Percentiles rank a stretch among this genome's conserved stretches.
These are phyloP conservation scores for Monilinia fructicola DNA, from an alignment of 2,329 filamentous ascomycete genomes.

Conservation along the genomic window DNA sequence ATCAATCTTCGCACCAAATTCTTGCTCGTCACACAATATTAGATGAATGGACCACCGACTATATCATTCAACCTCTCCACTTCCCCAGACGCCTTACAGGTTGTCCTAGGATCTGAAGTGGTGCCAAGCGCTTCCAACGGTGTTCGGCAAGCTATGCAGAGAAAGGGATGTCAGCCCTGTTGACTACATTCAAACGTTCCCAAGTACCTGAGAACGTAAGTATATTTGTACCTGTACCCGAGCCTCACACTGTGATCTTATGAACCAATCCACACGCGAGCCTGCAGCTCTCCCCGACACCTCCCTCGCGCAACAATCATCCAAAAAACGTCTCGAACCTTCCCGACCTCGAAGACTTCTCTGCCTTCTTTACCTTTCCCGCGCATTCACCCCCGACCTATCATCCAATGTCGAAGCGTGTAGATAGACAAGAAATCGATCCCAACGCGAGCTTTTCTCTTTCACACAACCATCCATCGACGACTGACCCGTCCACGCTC, in stretches of 20 bases:
- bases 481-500: conserved; percentile 30
- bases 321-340: conserved; percentile 19
- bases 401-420: conserved; percentile 39
- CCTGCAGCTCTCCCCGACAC: conserved; percentile 26
- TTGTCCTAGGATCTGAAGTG: conserved; percentile 21
- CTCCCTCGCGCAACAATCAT: conserved; percentile 29
- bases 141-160: conserved; percentile 34
- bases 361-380: conserved; percentile 16
- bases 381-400: conserved; percentile 24
- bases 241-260: conserved; percentile 33
- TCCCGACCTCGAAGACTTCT: conserved; percentile 20
- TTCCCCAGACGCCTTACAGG: conserved; percentile 22
- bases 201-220: conserved; percentile 37
- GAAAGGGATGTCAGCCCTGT: conserved; percentile 37
- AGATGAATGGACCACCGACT: conserved; percentile 20
- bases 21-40: conserved; percentile 10
- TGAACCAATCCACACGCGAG: conserved; percentile 36
- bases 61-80: conserved; percentile 24
- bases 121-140: conserved; percentile 24
- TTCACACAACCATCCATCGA: conserved; percentile 30
- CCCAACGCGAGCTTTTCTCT: conserved; percentile 30
- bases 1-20: conserved; percentile 13
- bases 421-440: conserved; percentile 34
- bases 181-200: conserved; percentile 31
- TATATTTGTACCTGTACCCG: conserved; percentile 38